Evolutionary conservation across 805 yeast genomes (phyloP), one percentile per base, ranked within the genome.

Genomic region (Ogataea salicorniae): DNA sequence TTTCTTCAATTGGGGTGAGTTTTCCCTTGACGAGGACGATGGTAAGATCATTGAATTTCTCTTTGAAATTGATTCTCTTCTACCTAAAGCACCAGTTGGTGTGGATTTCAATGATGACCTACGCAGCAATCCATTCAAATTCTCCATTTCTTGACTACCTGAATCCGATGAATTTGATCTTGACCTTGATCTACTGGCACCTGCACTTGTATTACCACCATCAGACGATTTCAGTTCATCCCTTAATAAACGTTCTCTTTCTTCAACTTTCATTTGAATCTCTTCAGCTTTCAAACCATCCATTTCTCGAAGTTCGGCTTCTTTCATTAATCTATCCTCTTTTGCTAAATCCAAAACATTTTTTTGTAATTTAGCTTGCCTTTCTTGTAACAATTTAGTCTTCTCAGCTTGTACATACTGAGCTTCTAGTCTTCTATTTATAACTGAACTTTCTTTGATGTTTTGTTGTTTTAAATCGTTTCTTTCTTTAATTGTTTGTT

Each of bases 361-460:
- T 34, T 55, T 55, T 42, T 62, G 59, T 29, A 57, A 37, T 40
- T 43, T 58, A 3, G 62, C 53, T 39, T 61, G 64, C 36, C 47
- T 52, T 37, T 59, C 67, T 38, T 49, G 56, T 31, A 59, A 63
- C 1, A 47, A 34, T 37, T 61, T 62, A 13, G 41, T 39, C 38
- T 61, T 61, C 15, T 54, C 56, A 14, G 67, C 64, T 18, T 56
- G 49, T 17, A 55, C 46, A 36, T 54, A 62, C 46, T 58, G 48
- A 2, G 57, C 60, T 45, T 56, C 66, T 26, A 62, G 29, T 37
- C 49, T 54, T 29, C 47, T 50, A 2, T 53, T 39, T 0, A 49
- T 41, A 1, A 46, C 39, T 7, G 62, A 37, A n/a, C 26, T 45
- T n/a, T 43, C 16, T 3, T 47, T 14, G 16, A 47, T 31, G 1